Conservation (phyloP, 1,284 basidiomycete genomes). For the Trichosporon coremiiforme region DNA sequence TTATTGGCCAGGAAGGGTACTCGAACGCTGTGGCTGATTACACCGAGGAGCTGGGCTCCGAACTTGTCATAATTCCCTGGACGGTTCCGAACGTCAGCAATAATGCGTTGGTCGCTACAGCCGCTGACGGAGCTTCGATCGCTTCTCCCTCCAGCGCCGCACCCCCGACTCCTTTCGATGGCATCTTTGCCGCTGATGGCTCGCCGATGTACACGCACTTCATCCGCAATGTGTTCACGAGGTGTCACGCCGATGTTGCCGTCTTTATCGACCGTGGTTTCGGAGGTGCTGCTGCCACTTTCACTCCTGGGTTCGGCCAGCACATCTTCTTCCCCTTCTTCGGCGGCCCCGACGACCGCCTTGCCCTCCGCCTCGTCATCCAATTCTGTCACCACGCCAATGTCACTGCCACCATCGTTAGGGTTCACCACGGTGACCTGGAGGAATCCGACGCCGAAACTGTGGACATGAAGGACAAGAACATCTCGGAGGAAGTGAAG, state of each 20-base stretch:
- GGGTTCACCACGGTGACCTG: conserved; percentile 56
- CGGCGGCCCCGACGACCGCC: conserved; percentile 87
- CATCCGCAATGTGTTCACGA: conserved; percentile 75
- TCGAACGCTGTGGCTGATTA: conserved; percentile 68
- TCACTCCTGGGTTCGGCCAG: conserved; percentile 55
- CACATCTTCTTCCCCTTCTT: conserved; percentile 86
- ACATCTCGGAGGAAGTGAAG: conserved; percentile 39
- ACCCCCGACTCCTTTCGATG: conserved; percentile 44
- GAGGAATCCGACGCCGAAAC: conserved; percentile 57
- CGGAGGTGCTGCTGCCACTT: conserved; percentile 46
- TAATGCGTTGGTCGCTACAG: conserved; percentile 63
- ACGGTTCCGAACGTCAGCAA: conserved; percentile 48
- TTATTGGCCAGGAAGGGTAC: conserved; percentile 73
- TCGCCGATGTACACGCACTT: conserved; percentile 70
- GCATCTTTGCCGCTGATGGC: conserved; percentile 51
- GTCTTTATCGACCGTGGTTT: conserved; percentile 75
- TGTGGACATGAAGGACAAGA: conserved; percentile 38
- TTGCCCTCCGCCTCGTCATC: conserved; percentile 74
- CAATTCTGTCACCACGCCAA: conserved; percentile 69
- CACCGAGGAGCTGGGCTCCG: conserved; percentile 63
- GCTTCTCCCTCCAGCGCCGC: conserved; percentile 56
- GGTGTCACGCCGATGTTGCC: conserved; percentile 67
- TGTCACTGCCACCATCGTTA: conserved; percentile 70
- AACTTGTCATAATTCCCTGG: conserved; percentile 85
- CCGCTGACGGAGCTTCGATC: conserved; percentile 57